Base-by-base conservation (phyloP, 345 rosid genomes). In the Noccaea bulbosa region DNA sequence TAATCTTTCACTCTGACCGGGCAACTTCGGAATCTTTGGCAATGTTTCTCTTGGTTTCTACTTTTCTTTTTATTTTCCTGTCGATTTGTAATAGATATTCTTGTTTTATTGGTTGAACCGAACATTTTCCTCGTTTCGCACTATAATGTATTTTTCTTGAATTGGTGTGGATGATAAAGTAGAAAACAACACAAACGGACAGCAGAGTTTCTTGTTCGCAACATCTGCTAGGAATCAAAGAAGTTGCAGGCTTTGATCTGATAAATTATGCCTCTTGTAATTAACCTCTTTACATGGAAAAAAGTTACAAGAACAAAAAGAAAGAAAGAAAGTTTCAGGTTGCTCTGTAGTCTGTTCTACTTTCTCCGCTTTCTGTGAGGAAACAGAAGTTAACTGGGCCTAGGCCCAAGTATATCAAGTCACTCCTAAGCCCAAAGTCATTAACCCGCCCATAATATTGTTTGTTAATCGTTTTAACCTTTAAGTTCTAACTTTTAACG, bases 21-120 rank as follows among this genome's bases (percentile, higher is more conserved):
- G 79, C 79, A 75, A 75, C 35, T 75, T 75, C 79, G 17, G 70
- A 54, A 69, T 52, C 78, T 75, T 75, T 75, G 79, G 79, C 79
- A 75, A 43, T 74, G 78, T 74, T 60, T 67, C 53, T 67, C 47
- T 67, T 24, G 60, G 32, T 65, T 27, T 71, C n/a, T 16, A 7
- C 11, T 8, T 32, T 40, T 66, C 7, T 56, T 54, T 56, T 43
- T 47, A 22, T 22, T 16, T 33, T 20, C 63, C 27, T 51, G 40
- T 62, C 48, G 63, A 22, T 43, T 20, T 74, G 54, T 59, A 11
- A n/a, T 41, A 57, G 24, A 16, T 38, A 15, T 63, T 55, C 34
- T 57, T 40, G 44, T 34, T 54, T 9, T 24, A 4, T 11, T 40
- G 50, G 60, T 27, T 69, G 9, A 57, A 47, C 43, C 27, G 22